phyloP scores from a whole-genome alignment of 2,329 filamentous ascomycete genomes.

The Hirsutella thompsonii region DNA sequence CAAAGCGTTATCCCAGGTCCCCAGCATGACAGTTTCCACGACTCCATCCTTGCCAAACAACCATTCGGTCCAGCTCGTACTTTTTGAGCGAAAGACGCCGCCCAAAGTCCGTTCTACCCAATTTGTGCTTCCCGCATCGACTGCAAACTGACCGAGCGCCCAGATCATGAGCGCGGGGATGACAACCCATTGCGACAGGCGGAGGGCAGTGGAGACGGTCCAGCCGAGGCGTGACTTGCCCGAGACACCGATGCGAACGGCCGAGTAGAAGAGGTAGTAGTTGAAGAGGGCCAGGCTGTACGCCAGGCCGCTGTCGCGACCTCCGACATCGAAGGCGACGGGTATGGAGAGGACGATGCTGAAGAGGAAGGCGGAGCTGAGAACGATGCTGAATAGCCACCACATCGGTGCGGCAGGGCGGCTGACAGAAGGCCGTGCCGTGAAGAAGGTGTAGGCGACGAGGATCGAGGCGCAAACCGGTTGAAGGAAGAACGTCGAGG shows the following conservation, averaged over 20 bases:
- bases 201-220: slow-evolving; percentile 54
- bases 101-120: slow-evolving; percentile 76
- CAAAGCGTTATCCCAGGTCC: slow-evolving; percentile 78
- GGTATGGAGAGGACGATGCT: slow-evolving; percentile 93
- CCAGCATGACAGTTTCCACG: slow-evolving; percentile 66
- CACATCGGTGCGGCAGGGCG: slow-evolving; percentile 49
- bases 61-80: slow-evolving; percentile 67
- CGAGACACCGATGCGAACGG: slow-evolving; percentile 70
- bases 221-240: slow-evolving; percentile 63
- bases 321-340: slow-evolving; percentile 94
- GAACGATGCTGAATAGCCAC: slow-evolving; percentile 65
- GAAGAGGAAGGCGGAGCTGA: slow-evolving; percentile 75
- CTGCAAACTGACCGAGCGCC: slow-evolving; percentile 88
- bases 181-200: slow-evolving; percentile 72
- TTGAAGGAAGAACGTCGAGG: not conserved
- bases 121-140: slow-evolving; percentile 63
- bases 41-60: slow-evolving; percentile 78
- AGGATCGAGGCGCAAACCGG: not conserved
- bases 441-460: not conserved
- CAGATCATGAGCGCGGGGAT: slow-evolving; percentile 83
- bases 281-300: slow-evolving; percentile 81
- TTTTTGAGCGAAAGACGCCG: slow-evolving; percentile 46
- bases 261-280: slow-evolving; percentile 85
- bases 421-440: slow-evolving; percentile 15
- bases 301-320: slow-evolving; percentile 82